These are phyloP conservation scores for Ophiostoma piceae DNA, from an alignment of 2,329 filamentous ascomycete species.

Conservation along the genomic window DNA sequence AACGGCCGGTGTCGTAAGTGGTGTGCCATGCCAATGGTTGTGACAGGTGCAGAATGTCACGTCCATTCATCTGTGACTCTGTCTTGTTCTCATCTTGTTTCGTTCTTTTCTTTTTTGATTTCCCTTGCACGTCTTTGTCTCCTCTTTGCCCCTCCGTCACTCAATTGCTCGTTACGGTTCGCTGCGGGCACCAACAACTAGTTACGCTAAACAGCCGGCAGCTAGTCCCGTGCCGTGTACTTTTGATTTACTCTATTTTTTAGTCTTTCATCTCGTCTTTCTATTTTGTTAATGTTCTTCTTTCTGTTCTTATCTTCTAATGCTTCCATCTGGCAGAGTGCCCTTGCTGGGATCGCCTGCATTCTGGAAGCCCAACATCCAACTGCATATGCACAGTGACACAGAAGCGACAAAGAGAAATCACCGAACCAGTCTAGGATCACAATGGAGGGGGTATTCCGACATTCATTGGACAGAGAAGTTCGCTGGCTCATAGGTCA, in stretches of 20 bases:
- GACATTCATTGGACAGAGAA: not conserved
- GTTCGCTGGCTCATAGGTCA: not conserved
- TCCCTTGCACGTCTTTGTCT: not conserved
- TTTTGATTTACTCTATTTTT: not conserved
- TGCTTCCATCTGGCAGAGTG: not conserved
- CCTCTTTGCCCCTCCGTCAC: constrained; percentile 5
- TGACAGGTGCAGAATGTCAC: not conserved
- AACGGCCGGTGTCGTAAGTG: not conserved
- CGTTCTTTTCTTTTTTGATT: too few relatives aligned
- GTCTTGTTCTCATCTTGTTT: too few relatives aligned
- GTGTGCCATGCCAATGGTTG: not conserved
- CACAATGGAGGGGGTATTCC: not conserved
- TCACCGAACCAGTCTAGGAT: not conserved
- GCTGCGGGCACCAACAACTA: not conserved
- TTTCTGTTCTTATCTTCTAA: not conserved
- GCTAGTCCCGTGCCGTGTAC: constrained; percentile 10
- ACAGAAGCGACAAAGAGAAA: not conserved
- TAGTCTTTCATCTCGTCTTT: not conserved
- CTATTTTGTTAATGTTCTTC: not conserved
- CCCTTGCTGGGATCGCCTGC: not conserved
- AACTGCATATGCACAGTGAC: constrained; percentile 11
- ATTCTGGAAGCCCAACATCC: not conserved
- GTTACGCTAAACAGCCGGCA: not conserved
- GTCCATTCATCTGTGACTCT: not conserved
- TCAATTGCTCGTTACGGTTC: not conserved